Evolutionary conservation across 148 eudicot species (phyloP).

Genomic region (Chenopodium quinoa): DNA sequence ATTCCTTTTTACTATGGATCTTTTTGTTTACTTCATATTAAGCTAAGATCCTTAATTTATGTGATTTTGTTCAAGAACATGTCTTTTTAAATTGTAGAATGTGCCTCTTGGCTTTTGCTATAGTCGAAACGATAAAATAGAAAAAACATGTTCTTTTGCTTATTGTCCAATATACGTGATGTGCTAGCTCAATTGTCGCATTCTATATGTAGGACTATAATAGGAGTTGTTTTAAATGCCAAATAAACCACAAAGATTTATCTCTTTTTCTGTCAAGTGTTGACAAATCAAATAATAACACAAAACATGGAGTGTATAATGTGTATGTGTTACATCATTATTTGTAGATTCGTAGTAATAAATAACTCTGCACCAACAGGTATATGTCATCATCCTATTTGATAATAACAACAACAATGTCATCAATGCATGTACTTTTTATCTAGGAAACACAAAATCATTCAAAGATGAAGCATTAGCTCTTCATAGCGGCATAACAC

Average conservation of each 20-base stretch:
- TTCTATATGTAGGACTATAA: not conserved
- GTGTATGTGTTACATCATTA: no score
- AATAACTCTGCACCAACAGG: no score
- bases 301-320: not conserved
- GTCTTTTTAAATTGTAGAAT: not conserved
- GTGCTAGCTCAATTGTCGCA: slow-evolving; percentile 14
- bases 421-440: no score
- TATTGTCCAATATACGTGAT: slow-evolving; percentile 2
- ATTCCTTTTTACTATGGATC: not conserved
- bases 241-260: not conserved
- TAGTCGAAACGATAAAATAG: slow-evolving; percentile 14
- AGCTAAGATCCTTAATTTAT: not conserved
- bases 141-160: not conserved
- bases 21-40: not conserved
- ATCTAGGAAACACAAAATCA: no score
- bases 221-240: not conserved
- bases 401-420: no score
- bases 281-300: not conserved
- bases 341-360: no score
- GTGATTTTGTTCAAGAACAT: not conserved
- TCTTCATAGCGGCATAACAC: no score
- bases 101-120: slow-evolving; percentile 21
- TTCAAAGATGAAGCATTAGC: no score
- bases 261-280: not conserved
- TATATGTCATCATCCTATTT: no score